Base-by-base conservation (phyloP, 108 stramenopile species). In the Pseudonitzschia multiseries region DNA sequence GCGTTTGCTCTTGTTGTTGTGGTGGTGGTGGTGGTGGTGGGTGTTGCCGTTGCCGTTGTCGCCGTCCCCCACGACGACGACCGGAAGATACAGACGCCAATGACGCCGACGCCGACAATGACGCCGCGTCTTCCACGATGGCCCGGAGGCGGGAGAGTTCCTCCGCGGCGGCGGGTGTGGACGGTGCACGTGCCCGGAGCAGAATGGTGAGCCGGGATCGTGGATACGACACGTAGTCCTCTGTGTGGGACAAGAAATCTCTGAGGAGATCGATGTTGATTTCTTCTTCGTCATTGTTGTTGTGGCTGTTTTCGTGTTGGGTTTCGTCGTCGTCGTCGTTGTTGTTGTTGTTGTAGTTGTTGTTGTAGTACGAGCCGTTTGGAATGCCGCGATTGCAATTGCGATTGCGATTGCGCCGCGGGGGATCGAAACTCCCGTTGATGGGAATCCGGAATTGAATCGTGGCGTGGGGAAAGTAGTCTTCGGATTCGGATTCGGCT, bases 361-460 rank as follows among this genome's bases (percentile, higher is more conserved):
- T n/a, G n/a, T n/a, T n/a, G n/a, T n/a, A n/a, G n/a, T n/a, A n/a
- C n/a, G n/a, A n/a, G n/a, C n/a, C n/a, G n/a, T n/a, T n/a, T n/a
- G n/a, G n/a, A n/a, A n/a, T n/a, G n/a, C n/a, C n/a, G n/a, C n/a
- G n/a, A n/a, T n/a, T n/a, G n/a, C n/a, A n/a, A n/a, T n/a, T n/a
- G n/a, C n/a, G n/a, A 20, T 56, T 56, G 54, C 4, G n/a, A n/a
- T 0, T 57, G 18, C 18, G 15, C 48, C 48, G 20, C 20, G 20
- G 20, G 15, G 20, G 15, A 15, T 50, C 22, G n/a, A 54, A 24
- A 24, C n/a, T 59, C 15, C 29, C 57, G 31, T 31, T 31, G 57
- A 59, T 31, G 26, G 57, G 57, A 12, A 26, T 59, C 17, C 57
- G 22, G 5, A 59, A 59, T 27, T 59, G 57, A 14, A 59, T 59